A percentile compares a stretch with the other conserved stretches of the same genome.
phyloP scores from a whole-genome alignment of 345 rosid genomes.

The Pelargonium nanum region DNA sequence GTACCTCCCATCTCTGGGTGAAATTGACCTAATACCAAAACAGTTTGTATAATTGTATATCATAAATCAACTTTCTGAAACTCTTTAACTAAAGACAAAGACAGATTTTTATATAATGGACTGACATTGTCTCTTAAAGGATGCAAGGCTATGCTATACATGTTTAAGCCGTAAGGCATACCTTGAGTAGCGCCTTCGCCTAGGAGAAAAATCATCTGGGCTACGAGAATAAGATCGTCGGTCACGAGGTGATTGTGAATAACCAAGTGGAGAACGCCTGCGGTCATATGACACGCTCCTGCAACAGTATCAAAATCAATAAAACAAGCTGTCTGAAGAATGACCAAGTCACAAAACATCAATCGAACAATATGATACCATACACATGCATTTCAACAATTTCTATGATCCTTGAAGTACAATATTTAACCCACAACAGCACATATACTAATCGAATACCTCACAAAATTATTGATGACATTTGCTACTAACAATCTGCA shows the following conservation, averaged over 20 bases:
- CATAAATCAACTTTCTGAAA: neutral
- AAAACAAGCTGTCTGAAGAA: neutral
- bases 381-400: neutral
- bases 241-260: conserved; percentile 47
- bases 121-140: neutral
- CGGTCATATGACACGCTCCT: conserved; percentile 35
- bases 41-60: neutral
- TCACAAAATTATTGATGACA: neutral
- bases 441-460: neutral
- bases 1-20: conserved; percentile 41
- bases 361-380: neutral
- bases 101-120: neutral
- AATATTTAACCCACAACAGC: too few relatives aligned
- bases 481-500: too few relatives aligned
- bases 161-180: neutral
- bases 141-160: too few relatives aligned
- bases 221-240: conserved; percentile 35
- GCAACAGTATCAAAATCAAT: conserved; percentile 6
- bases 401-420: neutral
- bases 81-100: neutral
- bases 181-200: conserved; percentile 33
- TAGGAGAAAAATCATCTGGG: conserved; percentile 34
- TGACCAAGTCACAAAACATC: neutral
- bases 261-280: conserved; percentile 37
- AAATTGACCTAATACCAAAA: conserved; percentile 39